Percentiles rank a stretch among this genome's conserved stretches.
These are phyloP conservation scores for Reutealis trisperma DNA, from an alignment of 345 rosid species.

Conservation along the genomic window DNA sequence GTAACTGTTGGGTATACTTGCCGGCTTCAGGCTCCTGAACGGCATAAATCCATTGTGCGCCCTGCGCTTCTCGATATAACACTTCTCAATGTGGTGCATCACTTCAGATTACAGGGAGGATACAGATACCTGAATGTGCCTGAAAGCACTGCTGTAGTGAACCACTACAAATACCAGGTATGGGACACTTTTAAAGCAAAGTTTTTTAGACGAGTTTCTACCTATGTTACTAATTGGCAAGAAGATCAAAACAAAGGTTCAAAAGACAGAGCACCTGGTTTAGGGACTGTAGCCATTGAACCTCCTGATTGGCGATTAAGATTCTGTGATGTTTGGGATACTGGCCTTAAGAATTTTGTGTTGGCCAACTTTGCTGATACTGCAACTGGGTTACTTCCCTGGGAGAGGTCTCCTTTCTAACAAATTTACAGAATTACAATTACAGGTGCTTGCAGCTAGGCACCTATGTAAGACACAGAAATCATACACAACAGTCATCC, in stretches of 20 bases:
- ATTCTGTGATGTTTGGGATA: conserved; percentile 98
- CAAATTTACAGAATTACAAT: neutral
- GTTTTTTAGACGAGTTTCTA: conserved; percentile 88
- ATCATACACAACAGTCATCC: conserved; percentile 22
- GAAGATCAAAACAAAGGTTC: conserved; percentile 90
- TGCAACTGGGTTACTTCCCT: conserved; percentile 65
- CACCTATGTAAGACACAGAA: conserved; percentile 26
- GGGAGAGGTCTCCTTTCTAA: conserved; percentile 60
- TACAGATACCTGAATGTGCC: conserved; percentile 59
- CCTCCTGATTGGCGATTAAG: conserved; percentile 72
- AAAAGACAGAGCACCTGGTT: conserved; percentile 90
- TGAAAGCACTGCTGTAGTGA: conserved; percentile 64
- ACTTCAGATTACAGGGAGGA: conserved; percentile 65
- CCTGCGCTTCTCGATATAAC: conserved; percentile 56
- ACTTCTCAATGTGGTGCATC: conserved; percentile 91
- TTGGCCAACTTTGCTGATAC: conserved; percentile 73
- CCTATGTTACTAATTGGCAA: conserved; percentile 94
- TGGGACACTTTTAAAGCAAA: conserved; percentile 90
- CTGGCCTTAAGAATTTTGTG: conserved; percentile 81
- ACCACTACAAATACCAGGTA: conserved; percentile 98
- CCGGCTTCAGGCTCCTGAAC: conserved; percentile 76
- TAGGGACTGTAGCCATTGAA: conserved; percentile 86
- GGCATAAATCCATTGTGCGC: conserved; percentile 84
- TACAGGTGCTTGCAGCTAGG: conserved; percentile 16
- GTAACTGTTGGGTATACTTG: conserved; percentile 90